These are phyloP conservation scores for Pseudogymnoascus sp. DNA, from an alignment of 2,329 filamentous ascomycete genomes.

Conservation along the genomic window DNA sequence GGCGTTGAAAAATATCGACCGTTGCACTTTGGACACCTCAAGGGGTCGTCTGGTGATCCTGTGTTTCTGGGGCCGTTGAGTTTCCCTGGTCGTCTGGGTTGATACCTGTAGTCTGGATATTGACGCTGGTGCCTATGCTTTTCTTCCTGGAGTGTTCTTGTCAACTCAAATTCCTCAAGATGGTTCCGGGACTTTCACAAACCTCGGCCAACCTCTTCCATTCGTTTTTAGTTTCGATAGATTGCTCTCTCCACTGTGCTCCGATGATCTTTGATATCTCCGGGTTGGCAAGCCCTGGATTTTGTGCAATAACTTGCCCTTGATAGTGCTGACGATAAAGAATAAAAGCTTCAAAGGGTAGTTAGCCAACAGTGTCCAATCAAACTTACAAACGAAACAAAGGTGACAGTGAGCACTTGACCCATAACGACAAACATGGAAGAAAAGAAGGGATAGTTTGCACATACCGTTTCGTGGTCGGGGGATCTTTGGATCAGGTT, in stretches of 20 bases:
- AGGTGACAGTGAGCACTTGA: conserved; percentile 8
- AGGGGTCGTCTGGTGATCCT: conserved; percentile 38
- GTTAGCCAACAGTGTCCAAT: conserved; percentile 23
- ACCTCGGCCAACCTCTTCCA: conserved; percentile 89
- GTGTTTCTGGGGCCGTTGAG: conserved; percentile 22
- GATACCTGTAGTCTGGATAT: conserved; percentile 91
- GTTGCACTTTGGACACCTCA: conserved; percentile 62
- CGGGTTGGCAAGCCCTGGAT: conserved; percentile 88
- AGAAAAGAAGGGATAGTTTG: conserved; percentile 12
- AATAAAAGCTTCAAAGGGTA: conserved; percentile 70
- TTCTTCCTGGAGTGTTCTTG: conserved; percentile 54
- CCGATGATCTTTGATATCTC: conserved; percentile 98
- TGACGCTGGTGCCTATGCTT: conserved; percentile 81
- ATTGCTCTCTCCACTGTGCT: conserved; percentile 71
- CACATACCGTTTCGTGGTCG: conserved; percentile 61
- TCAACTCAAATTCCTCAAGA: background rate
- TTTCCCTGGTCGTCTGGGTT: conserved; percentile 46
- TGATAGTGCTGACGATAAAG: conserved; percentile 93
- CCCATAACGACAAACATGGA: conserved; percentile 9
- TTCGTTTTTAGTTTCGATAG: conserved; percentile 64
- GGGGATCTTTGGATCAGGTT: conserved; percentile 63
- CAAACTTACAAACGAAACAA: conserved; percentile 12
- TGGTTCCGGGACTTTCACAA: conserved; percentile 15
- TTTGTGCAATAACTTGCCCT: conserved; percentile 65
- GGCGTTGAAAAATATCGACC: conserved; percentile 37